Conservation (phyloP, 768 basidiomycete species). For the Lentinula detonsa region DNA sequence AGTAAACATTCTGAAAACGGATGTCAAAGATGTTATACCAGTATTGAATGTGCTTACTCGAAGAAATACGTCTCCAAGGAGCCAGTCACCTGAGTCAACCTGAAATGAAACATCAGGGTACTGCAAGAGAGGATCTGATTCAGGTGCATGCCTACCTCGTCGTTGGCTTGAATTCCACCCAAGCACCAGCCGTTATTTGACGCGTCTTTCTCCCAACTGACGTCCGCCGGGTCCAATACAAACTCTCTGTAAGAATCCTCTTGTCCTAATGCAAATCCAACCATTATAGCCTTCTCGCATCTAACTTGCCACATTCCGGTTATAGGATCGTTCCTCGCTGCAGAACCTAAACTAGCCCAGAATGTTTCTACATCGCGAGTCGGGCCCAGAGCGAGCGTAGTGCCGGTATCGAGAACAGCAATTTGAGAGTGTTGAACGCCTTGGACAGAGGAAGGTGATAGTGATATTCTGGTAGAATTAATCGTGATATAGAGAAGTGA, state of each 20-base stretch:
- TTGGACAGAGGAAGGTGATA: constrained; percentile 39
- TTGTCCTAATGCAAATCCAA: constrained; percentile 40
- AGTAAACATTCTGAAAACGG: constrained; percentile 44
- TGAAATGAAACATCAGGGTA: constrained; percentile 3
- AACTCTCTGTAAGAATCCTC: constrained; percentile 28
- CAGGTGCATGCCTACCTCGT: constrained; percentile 29
- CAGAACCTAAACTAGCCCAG: constrained; percentile 39
- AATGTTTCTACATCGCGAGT: constrained; percentile 45
- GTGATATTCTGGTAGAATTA: constrained; percentile 29
- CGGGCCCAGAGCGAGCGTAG: constrained; percentile 51
- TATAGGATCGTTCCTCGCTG: constrained; percentile 28
- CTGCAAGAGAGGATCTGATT: neutral
- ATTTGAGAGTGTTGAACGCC: constrained; percentile 33
- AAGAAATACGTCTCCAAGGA: constrained; percentile 54
- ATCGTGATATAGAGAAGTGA: constrained; percentile 39
- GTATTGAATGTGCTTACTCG: constrained; percentile 28
- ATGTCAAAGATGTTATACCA: constrained; percentile 7
- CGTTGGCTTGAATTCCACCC: constrained; percentile 51
- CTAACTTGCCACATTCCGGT: constrained; percentile 41
- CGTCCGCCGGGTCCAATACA: constrained; percentile 43
- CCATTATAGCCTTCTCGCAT: constrained; percentile 40
- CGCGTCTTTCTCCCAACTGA: constrained; percentile 41
- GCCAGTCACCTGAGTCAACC: constrained; percentile 49
- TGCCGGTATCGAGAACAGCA: constrained; percentile 60
- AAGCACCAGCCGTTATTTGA: constrained; percentile 43